Evolutionary conservation across 23 red algal genomes (phyloP).

Genomic region (Cyanidium caldarium): DNA sequence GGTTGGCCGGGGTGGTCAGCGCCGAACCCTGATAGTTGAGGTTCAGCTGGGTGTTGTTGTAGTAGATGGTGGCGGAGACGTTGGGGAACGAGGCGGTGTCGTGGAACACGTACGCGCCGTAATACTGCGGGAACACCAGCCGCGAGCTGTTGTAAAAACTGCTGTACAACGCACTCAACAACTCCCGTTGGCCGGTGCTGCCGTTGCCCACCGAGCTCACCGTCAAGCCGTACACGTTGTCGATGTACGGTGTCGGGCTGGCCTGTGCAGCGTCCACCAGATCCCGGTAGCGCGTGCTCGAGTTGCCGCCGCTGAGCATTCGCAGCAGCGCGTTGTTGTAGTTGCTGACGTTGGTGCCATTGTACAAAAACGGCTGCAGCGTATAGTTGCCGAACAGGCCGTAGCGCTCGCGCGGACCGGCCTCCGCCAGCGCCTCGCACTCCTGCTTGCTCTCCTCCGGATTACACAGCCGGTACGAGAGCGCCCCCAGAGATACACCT

Average conservation of each 20-base stretch:
- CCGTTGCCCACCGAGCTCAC: not conserved
- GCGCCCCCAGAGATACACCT: too few relatives aligned
- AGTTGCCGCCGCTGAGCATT: not conserved
- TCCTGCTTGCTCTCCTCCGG: not conserved
- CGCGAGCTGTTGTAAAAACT: constrained; percentile 2
- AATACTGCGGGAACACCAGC: constrained; percentile 14
- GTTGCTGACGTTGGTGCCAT: not conserved
- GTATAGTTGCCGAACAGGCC: constrained; percentile 5
- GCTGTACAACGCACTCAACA: not conserved
- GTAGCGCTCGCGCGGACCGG: not conserved
- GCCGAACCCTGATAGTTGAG: constrained; percentile 2
- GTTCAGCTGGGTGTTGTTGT: constrained; percentile 1
- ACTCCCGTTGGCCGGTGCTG: not conserved
- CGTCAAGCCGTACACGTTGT: constrained; percentile 1
- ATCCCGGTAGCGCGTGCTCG: not conserved
- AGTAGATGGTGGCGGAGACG: not conserved
- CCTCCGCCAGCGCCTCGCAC: not conserved
- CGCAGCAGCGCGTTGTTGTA: not conserved
- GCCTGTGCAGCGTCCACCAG: not conserved
- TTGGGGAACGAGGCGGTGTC: not conserved
- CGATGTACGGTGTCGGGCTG: not conserved
- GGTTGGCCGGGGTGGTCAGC: not conserved
- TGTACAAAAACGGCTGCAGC: constrained; percentile 4
- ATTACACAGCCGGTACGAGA: not conserved
- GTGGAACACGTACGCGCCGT: constrained; percentile 7